Base-by-base conservation (phyloP, 2,329 filamentous ascomycete species). In the Aspergillus sp. region DNA sequence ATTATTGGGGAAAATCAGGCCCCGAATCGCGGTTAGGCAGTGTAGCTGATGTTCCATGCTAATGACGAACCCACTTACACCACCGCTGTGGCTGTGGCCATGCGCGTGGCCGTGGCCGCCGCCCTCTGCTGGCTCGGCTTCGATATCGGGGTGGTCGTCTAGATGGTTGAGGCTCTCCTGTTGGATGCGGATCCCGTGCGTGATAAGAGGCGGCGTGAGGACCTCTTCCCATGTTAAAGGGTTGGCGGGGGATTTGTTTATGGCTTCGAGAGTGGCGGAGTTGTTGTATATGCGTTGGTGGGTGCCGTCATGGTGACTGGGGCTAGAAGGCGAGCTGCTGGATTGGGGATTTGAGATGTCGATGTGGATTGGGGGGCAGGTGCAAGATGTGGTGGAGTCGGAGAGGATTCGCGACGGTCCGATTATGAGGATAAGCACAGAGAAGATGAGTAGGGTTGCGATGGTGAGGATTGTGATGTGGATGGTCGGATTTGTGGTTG, bases 21-120 rank as follows among this genome's bases (percentile, higher is more conserved):
- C 50, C 6, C 61, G 55, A 3, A 61, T 35, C 24, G 27, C 45
- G 31, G 61, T 58, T 37, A 62, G 54, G 27, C 61, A 61, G 41
- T 62, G 58, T n/a, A 62, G 24, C 51, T 62, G 60, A 17, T 62
- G 58, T n/a, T 59, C 51, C 61, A 62, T 59, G 15, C 49, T 46
- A 15, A 62, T 55, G 12, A 53, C 27, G 27, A 31, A 31, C 27
- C 27, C 27, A 31, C 8, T 31, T 8, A 11, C 27, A 8, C 9
- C 27, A 11, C 27, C 9, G 27, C 27, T 9, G 27, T 31, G 9
- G 9, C 8, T 11, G 27, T 9, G 27, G 27, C 27, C 4, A 8
- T 31, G 27, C 3, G 8, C 56, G 17, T 48, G 52, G 3, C 43
- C 35, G 35, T 56, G 11, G 23, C n/a, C 14, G n/a, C 45, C 45